Evolutionary conservation across 2,329 filamentous ascomycete species (phyloP).

Genomic region (Phaeosphaeriaceae sp.): DNA sequence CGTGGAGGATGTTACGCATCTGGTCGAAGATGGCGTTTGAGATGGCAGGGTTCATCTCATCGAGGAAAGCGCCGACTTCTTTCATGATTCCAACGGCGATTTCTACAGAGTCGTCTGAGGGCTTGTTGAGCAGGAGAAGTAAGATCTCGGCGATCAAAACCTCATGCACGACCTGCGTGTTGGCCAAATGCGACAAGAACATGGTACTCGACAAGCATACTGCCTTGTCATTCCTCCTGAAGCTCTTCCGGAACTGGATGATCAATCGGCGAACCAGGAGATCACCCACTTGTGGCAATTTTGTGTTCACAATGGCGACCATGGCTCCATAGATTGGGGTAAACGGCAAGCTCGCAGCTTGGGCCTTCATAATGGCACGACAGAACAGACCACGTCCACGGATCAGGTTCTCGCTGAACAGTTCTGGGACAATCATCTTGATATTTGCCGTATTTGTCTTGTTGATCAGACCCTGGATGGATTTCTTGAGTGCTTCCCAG

Average conservation of each 20-base stretch:
- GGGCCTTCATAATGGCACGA: slow-evolving; percentile 96
- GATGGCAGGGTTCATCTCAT: slow-evolving; percentile 92
- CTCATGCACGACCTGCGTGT: slow-evolving; percentile 94
- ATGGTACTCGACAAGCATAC: slow-evolving; percentile 92
- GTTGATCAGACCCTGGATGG: slow-evolving; percentile 98
- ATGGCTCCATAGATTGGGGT: slow-evolving; percentile 96
- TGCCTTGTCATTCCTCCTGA: slow-evolving; percentile 95
- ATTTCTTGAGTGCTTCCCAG: slow-evolving; percentile 98
- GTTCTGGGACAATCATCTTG: slow-evolving; percentile 93
- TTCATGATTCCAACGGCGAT: slow-evolving; percentile 93
- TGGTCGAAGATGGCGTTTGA: slow-evolving; percentile 92
- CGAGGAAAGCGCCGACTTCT: slow-evolving; percentile 91
- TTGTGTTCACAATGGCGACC: slow-evolving; percentile 96
- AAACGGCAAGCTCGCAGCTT: slow-evolving; percentile 93
- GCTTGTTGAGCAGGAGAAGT: slow-evolving; percentile 89
- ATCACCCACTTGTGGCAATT: slow-evolving; percentile 92
- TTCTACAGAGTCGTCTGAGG: slow-evolving; percentile 96
- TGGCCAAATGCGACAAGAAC: slow-evolving; percentile 93
- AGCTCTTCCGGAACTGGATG: slow-evolving; percentile 92
- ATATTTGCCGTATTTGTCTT: slow-evolving; percentile 99
- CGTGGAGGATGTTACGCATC: slow-evolving; percentile 92
- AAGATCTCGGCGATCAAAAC: slow-evolving; percentile 92
- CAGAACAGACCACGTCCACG: slow-evolving; percentile 92
- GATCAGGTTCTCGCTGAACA: slow-evolving; percentile 93
- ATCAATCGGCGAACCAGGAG: slow-evolving; percentile 84